Conservation (phyloP, 2,329 filamentous ascomycete genomes). For the Paracoccidioides brasiliensis region DNA sequence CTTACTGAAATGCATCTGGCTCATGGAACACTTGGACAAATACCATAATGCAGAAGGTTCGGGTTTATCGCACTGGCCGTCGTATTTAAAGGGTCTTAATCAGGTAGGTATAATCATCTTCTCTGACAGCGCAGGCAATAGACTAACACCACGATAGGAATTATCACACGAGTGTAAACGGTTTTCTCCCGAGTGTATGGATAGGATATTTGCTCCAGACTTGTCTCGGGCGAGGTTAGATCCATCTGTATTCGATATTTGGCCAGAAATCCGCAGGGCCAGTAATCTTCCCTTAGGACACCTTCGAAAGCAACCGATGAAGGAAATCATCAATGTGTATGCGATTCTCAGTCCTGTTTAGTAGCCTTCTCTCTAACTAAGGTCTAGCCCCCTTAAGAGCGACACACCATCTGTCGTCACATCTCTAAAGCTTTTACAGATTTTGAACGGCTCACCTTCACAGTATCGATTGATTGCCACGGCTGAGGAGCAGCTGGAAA, state of each 20-base stretch:
- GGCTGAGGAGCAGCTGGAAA: neutral
- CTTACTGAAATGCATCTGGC: conserved; percentile 2
- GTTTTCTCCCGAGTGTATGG: conserved; percentile 1
- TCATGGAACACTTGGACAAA: neutral
- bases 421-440: neutral
- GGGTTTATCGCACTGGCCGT: conserved; percentile 1
- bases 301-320: neutral
- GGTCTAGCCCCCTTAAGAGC: neutral
- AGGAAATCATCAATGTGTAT: conserved; percentile 1
- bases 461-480: conserved; percentile 2
- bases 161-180: conserved; percentile 2
- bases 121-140: too few relatives aligned
- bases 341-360: neutral
- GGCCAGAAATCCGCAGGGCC: neutral
- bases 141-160: conserved; percentile 1
- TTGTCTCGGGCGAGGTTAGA: conserved; percentile 1
- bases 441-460: neutral
- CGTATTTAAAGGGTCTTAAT: neutral
- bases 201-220: conserved; percentile 1
- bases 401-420: neutral
- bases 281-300: conserved; percentile 2
- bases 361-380: neutral
- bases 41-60: neutral
- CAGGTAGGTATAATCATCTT: neutral
- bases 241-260: conserved; percentile 1